These are phyloP conservation scores for Aspergillus chevalieri DNA, from an alignment of 2,329 filamentous ascomycete genomes.

Conservation along the genomic window DNA sequence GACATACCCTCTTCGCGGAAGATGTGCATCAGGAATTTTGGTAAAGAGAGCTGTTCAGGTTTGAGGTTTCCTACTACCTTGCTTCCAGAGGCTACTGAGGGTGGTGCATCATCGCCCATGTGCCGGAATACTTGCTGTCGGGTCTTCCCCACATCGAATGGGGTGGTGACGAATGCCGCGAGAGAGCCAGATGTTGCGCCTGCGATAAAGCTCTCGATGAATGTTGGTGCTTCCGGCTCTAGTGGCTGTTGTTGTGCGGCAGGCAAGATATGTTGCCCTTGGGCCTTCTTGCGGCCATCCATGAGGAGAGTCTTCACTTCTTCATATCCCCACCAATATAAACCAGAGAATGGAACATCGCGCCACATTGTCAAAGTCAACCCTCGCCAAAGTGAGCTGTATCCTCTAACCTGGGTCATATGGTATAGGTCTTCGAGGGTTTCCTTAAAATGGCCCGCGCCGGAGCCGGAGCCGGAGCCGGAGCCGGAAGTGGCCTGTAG, in stretches of 20 bases:
- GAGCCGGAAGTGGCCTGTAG: constrained; percentile 67
- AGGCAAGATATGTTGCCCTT: constrained; percentile 11
- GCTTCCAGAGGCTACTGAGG: constrained; percentile 9
- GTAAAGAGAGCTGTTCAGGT: constrained; percentile 74
- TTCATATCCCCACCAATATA: constrained; percentile 99
- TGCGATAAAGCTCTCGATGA: constrained; percentile 82
- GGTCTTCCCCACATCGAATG: constrained; percentile 97
- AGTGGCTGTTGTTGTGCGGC: constrained; percentile 44
- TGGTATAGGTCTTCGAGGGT: constrained; percentile 69
- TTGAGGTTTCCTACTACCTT: constrained; percentile 8
- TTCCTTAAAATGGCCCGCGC: constrained; percentile 66
- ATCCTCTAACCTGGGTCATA: constrained; percentile 73
- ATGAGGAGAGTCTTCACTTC: constrained; percentile 66
- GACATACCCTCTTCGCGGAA: constrained; percentile 73
- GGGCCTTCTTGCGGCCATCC: constrained; percentile 54
- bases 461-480: constrained; percentile 31
- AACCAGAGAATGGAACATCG: constrained; percentile 91
- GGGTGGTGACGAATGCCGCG: constrained; percentile 82
- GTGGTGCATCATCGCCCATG: constrained; percentile 32
- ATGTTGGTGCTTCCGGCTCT: constrained; percentile 69
- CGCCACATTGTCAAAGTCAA: constrained; percentile 89
- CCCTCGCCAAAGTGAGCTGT: constrained; percentile 81
- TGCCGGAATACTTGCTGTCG: constrained; percentile 78
- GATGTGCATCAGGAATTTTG: constrained; percentile 81
- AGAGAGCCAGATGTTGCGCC: constrained; percentile 77